Evolutionary conservation across 106 monocot genomes (phyloP).

Genomic region (Vanilla planifolia): DNA sequence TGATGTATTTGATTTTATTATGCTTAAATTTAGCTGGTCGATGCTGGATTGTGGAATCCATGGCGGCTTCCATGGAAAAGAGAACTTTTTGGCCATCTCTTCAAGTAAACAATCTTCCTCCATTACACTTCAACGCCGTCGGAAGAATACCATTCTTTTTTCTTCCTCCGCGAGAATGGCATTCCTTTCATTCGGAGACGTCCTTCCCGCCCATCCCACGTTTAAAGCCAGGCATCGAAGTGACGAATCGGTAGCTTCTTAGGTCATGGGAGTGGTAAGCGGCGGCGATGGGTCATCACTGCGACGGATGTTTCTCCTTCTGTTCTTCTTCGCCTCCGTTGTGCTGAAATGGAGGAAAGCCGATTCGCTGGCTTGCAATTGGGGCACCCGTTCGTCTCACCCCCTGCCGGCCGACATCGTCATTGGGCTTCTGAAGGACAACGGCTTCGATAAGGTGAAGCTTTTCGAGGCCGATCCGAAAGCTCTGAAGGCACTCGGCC

Average conservation of each 20-base stretch:
- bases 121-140: background rate
- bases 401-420: constrained; percentile 63
- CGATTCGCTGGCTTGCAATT: constrained; percentile 52
- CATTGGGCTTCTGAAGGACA: constrained; percentile 69
- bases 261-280: background rate
- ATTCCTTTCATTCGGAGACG: constrained; percentile 1
- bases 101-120: too few relatives aligned
- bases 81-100: too few relatives aligned
- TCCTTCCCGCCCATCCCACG: background rate
- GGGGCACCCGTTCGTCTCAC: constrained; percentile 63
- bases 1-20: too few relatives aligned
- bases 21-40: too few relatives aligned
- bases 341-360: background rate
- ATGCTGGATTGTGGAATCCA: too few relatives aligned
- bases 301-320: constrained; percentile 1
- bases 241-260: too few relatives aligned
- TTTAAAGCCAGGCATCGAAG: background rate
- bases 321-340: background rate
- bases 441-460: constrained; percentile 85
- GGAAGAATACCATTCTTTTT: constrained; percentile 6
- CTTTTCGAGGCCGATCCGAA: constrained; percentile 73
- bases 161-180: background rate
- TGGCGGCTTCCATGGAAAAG: too few relatives aligned
- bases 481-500: constrained; percentile 56
- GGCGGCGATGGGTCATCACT: background rate